Evolutionary conservation across 2,329 filamentous ascomycete genomes (phyloP), one percentile per base, ranked within the genome.

Genomic region (Aureobasidium sp.): DNA sequence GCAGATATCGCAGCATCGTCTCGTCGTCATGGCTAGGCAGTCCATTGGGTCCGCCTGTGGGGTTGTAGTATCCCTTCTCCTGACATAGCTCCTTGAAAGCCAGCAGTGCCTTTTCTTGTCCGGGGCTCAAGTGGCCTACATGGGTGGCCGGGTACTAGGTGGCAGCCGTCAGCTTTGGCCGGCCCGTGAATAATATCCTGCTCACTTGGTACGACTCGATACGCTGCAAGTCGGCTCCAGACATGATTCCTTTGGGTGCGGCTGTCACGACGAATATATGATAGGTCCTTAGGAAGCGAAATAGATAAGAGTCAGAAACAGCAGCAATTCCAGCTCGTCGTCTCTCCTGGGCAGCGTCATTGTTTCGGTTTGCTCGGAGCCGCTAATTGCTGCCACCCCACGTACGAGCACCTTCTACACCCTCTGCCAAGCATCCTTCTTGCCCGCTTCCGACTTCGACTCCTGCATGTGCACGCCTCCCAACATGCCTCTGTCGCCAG

Each of bases 1-100:
- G 88, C 56, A 97, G 80, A 74, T 88, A 97, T 64, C 92, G 90
- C 84, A 92, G 79, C 63, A 92, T 75, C 3, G 86, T 87, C 69
- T 87, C 82, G 72, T 92, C 89, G 69, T 91, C 87, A 74, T 91
- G 87, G 66, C 85, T 88, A 17, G 77, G 71, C n/a, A 74, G 70
- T 20, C 73, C 75, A 22, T 67, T 68, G 11, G 62, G 64, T 9
- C 70, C 72, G 11, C 70, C 74, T 3, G 52, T 44, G 0, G 80
- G 81, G 61, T 76, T 82, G 74, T 85, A 90, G 67, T 85, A 81
- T 9, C 84, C 86, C 66, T 86, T 83, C 70, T 89, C 80, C 66
- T 82, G 77, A 37, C 89, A 81, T 41, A 88, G 72, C 12, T 73
- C 71, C 78, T 92, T 95, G 81, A 97, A 96, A 45, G 84, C 80